Evolutionary conservation across 768 basidiomycete genomes (phyloP).

Genomic region (Lactifluus pinguis): DNA sequence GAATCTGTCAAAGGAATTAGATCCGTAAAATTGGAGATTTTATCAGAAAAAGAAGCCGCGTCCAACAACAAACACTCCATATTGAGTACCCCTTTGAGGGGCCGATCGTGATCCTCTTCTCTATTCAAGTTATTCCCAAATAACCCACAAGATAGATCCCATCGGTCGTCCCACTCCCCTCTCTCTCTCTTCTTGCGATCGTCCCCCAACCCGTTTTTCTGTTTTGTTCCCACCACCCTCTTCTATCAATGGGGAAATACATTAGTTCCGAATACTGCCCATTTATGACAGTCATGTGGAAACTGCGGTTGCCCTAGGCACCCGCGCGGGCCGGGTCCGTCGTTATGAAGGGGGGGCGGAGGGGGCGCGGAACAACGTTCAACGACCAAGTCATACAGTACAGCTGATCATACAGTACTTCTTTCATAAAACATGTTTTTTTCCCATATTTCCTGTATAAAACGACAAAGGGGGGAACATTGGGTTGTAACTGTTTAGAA

Average conservation of each 20-base stretch:
- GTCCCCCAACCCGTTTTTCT: not conserved
- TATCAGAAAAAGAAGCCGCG: slow-evolving; percentile 3
- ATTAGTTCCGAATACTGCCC: not conserved
- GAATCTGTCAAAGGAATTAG: not conserved
- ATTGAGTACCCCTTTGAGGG: not conserved
- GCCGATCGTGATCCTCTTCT: slow-evolving; percentile 12
- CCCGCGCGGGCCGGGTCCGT: not conserved
- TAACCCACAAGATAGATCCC: not conserved
- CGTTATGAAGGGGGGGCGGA: not conserved
- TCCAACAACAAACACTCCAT: not conserved
- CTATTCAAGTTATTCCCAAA: not conserved
- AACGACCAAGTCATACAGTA: too few species aligned
- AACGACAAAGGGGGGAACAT: not conserved
- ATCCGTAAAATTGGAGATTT: slow-evolving; percentile 4
- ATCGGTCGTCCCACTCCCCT: not conserved
- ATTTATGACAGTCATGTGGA: not conserved
- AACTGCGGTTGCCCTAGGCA: not conserved
- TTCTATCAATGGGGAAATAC: not conserved
- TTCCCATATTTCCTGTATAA: too few species aligned
- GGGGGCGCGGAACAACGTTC: too few species aligned
- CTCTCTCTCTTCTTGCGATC: not conserved
- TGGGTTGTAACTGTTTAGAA: not conserved
- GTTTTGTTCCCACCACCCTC: too few species aligned
- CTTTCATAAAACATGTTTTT: too few species aligned
- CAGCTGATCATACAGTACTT: too few species aligned